Base-by-base conservation (phyloP, 768 basidiomycete genomes). In the Psilocybe subaeruginosa region DNA sequence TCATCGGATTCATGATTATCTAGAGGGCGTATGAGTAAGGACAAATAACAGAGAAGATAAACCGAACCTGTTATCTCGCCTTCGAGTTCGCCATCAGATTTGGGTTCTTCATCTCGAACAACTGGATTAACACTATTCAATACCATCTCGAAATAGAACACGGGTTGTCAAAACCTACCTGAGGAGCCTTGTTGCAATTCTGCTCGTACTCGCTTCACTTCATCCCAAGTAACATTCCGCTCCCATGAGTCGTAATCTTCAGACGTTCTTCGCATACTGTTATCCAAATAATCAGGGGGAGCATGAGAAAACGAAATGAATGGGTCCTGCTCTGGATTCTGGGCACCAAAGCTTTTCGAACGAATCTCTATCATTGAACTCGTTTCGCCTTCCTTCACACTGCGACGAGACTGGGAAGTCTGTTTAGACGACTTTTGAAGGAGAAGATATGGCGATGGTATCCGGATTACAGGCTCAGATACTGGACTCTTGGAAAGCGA, bases 221-320 rank as follows among this genome's bases (percentile, higher is more conserved):
- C 68, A 23, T 71, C 66, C 11, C 57, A 55, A 16, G 70, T 68
- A 1, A 69, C 61, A 1, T 66, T 65, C 17, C 66, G 66, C 46
- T 77, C 75, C 75, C 75, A 76, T 11, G 35, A 61, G 57, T 69
- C 68, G 37, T 70, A 72, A 53, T 72, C 70, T 29, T 68, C 63
- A 16, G 60, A 58, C 46, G 62, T 59, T 8, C 30, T 27, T 8
- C 27, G 16, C 8, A 27, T 33, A 39, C 2, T 7, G 2, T 50
- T 16, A n/a, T 56, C 30, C 54, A 29, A 14, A 17, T 16, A 1
- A 14, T 30, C 16, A 35, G n/a, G 33, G 12, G 12, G 1, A 53
- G 3, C 50, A 51, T 4, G 17, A 37, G 31, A n/a, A 30, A 11
- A 30, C 4, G 27, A 30, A 19, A 30, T 3, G 8, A 14, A 9